Percentiles rank a stretch among this genome's conserved stretches.
Evolutionary conservation across 1,284 basidiomycete genomes (phyloP).

Genomic region (Coniferiporia weirii): DNA sequence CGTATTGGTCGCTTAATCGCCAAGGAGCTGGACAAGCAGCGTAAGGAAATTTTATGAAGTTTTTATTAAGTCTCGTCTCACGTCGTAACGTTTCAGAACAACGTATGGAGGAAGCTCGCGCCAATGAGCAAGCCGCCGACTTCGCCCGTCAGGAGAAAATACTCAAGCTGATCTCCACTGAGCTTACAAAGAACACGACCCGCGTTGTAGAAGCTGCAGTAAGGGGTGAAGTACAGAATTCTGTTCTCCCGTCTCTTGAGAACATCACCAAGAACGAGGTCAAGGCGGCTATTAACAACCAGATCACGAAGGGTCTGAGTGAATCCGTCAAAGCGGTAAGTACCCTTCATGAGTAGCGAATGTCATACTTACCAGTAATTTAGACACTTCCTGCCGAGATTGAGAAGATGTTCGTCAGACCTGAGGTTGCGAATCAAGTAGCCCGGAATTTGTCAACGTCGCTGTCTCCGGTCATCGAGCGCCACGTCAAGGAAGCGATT

Average conservation of each 20-base stretch:
- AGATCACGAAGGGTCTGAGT: constrained; percentile 64
- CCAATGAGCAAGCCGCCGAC: constrained; percentile 69
- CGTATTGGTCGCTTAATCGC: constrained; percentile 69
- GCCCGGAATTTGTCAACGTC: constrained; percentile 63
- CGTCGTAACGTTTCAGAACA: constrained; percentile 44
- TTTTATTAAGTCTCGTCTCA: constrained; percentile 21
- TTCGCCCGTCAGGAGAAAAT: constrained; percentile 81
- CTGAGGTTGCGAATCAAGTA: constrained; percentile 69
- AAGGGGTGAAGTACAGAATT: constrained; percentile 73
- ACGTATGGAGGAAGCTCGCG: constrained; percentile 73
- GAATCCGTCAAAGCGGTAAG: constrained; percentile 70
- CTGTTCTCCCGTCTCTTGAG: constrained; percentile 73
- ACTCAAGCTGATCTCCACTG: constrained; percentile 77
- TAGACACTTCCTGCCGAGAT: constrained; percentile 72
- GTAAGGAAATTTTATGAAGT: constrained; percentile 35
- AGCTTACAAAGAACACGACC: constrained; percentile 78
- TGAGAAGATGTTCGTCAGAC: constrained; percentile 68
- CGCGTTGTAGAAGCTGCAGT: constrained; percentile 81
- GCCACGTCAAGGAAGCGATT: constrained; percentile 75
- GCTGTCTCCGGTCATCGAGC: constrained; percentile 67
- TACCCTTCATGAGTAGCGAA: constrained; percentile 13
- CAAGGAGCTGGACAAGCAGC: constrained; percentile 83
- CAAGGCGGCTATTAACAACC: constrained; percentile 65
- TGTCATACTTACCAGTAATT: neutral
- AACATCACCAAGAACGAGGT: constrained; percentile 75